Base-by-base conservation (phyloP, 345 rosid genomes). In the Rubroshorea leprosula region DNA sequence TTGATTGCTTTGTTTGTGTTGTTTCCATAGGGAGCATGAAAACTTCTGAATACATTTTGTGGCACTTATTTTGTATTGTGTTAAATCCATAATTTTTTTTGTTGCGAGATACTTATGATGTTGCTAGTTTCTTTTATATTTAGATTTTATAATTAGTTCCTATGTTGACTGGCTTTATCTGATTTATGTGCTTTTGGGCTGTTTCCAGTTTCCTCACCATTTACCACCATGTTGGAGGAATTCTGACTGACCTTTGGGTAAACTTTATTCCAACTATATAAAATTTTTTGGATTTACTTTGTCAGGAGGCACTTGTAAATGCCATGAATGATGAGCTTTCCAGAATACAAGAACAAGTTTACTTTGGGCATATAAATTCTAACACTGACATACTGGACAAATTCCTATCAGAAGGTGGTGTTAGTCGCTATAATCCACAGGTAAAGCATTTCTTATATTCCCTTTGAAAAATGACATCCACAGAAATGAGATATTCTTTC, bases 251-350 rank as follows among this genome's bases (percentile, higher is more conserved):
- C 10, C 22, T 23, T 14, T 21, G 17, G 17, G 23, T 21, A 45
- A 61, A 43, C 12, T 16, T 24, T 22, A 47, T 29, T 31, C 14
- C 17, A 43, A 44, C 63, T 62, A 1, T 31, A 44, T 35, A 17
- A n/a, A 23, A 50, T 49, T 15, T 60, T 68, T 58, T 63, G 53
- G 52, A 29, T 60, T 63, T 62, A 23, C 62, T 43, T 75, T 24
- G 54, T 54, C 80, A 93, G 97, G 99, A 89, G 70, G 81, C 88
- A 58, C 96, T 89, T 57, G 68, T 82, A 69, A 89, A 60, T 80
- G 91, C 97, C 65, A 89, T 93, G 95, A 93, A 89, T 68, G 97
- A 86, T 21, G 97, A 93, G 72, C 94, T 89, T 67, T 81, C 88
- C 47, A 93, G 80, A 77, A 82, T 93, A 68, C 99, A 93, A 70